Conservation (phyloP, 257 asterid genomes). For the Plantago ovata region DNA sequence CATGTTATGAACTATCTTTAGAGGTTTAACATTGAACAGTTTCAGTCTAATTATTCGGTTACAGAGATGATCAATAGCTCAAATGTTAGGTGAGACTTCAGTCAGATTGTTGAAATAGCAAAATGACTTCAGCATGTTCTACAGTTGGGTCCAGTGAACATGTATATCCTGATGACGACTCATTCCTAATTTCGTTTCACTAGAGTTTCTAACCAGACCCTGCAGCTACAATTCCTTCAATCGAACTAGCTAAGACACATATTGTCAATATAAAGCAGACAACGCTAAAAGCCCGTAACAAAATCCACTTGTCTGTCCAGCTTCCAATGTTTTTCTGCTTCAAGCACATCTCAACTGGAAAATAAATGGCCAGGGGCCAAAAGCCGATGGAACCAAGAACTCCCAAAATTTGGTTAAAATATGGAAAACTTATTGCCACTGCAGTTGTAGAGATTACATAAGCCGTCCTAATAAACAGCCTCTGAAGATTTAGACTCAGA, state of each 20-base stretch:
- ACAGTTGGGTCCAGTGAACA: no score
- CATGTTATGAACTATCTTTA: no score
- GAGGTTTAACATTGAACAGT: no score
- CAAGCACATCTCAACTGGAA: conserved; percentile 81
- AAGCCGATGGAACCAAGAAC: conserved; percentile 67
- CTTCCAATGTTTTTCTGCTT: conserved; percentile 46
- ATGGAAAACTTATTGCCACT: conserved; percentile 62
- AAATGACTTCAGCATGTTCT: no score
- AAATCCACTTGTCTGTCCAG: conserved; percentile 49
- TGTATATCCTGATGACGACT: conserved; percentile 6
- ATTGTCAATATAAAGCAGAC: conserved; percentile 45
- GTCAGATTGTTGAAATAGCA: no score
- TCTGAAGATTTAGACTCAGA: conserved; percentile 40
- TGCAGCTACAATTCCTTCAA: conserved; percentile 55
- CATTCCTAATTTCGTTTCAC: background rate
- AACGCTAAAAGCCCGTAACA: conserved; percentile 37
- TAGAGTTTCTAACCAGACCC: conserved; percentile 31
- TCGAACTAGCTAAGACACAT: conserved; percentile 66
- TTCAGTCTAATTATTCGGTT: no score
- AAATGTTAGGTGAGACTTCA: no score
- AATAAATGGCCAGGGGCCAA: conserved; percentile 72
- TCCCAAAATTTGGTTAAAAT: conserved; percentile 74
- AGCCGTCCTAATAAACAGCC: conserved; percentile 49
- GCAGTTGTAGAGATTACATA: conserved; percentile 67
- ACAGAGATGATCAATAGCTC: no score